These are phyloP conservation scores for Camelina laxa DNA, from an alignment of 345 rosid species.

Conservation along the genomic window DNA sequence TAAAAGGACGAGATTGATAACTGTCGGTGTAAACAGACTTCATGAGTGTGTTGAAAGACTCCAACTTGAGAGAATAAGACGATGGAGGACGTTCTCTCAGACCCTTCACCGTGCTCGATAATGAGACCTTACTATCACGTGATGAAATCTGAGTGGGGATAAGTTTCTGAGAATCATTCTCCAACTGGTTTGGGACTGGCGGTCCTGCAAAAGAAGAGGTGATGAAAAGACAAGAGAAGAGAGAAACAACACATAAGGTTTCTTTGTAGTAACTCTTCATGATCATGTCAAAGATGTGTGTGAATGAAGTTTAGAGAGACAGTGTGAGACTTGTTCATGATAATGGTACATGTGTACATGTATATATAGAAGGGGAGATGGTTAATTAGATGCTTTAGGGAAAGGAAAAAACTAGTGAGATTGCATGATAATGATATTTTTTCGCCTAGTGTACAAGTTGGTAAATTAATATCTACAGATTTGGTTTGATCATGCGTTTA, in stretches of 20 bases:
- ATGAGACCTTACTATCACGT: slow-evolving; percentile 33
- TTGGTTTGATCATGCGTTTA: not conserved
- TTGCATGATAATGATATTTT: not conserved
- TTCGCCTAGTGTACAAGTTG: not conserved
- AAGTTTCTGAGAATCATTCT: slow-evolving; percentile 10
- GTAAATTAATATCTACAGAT: not conserved
- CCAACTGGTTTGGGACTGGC: slow-evolving; percentile 18
- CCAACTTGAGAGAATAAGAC: slow-evolving; percentile 17
- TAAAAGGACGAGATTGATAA: slow-evolving; percentile 18
- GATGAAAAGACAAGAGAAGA: slow-evolving; percentile 31
- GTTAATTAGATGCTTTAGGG: not conserved
- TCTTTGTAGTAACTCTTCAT: not conserved
- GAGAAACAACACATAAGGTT: slow-evolving; percentile 12
- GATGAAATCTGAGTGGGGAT: slow-evolving; percentile 14
- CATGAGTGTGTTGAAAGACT: slow-evolving; percentile 15
- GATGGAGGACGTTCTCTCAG: slow-evolving; percentile 35
- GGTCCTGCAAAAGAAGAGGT: slow-evolving; percentile 27
- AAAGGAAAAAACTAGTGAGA: not conserved
- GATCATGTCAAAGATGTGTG: slow-evolving; percentile 17
- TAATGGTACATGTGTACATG: not conserved
- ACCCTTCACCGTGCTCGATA: slow-evolving; percentile 22
- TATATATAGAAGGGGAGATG: not conserved
- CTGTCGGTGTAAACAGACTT: slow-evolving; percentile 17
- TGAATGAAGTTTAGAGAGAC: not conserved
- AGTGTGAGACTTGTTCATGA: not conserved